Percentiles rank a stretch among this genome's conserved stretches.
phyloP scores from a whole-genome alignment of 2,329 filamentous ascomycete species.

The Aspergillus luchuensis region DNA sequence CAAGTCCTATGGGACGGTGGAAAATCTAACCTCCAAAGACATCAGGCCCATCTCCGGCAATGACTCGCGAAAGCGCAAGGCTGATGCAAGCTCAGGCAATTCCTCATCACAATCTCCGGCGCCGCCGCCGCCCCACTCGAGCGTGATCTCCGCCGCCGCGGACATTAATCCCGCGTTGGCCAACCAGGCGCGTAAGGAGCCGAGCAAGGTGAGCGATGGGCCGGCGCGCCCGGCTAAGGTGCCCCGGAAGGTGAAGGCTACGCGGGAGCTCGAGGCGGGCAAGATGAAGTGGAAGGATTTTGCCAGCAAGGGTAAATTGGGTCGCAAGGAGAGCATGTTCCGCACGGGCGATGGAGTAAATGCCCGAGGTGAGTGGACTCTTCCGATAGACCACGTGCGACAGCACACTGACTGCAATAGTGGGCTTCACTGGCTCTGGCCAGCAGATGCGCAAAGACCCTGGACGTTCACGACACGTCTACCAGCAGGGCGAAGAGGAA shows the following conservation, averaged over 20 bases:
- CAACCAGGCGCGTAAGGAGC: slow-evolving; percentile 64
- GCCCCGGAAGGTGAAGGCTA: slow-evolving; percentile 79
- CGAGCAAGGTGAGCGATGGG: slow-evolving; percentile 63
- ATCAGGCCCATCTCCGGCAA: slow-evolving; percentile 73
- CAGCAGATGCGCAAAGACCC: slow-evolving; percentile 94
- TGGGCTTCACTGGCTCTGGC: slow-evolving; percentile 94
- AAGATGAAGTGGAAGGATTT: slow-evolving; percentile 97
- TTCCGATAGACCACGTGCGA: slow-evolving; percentile 6
- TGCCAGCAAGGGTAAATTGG: slow-evolving; percentile 67
- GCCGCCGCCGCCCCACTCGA: slow-evolving; percentile 47
- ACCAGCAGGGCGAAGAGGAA: slow-evolving; percentile 74
- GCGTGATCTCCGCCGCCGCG: slow-evolving; percentile 67
- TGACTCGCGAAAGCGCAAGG: slow-evolving; percentile 77
- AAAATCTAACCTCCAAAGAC: slow-evolving; percentile 79
- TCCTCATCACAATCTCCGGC: slow-evolving; percentile 46
- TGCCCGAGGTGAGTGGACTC: slow-evolving; percentile 68
- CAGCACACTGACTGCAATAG: slow-evolving; percentile 52
- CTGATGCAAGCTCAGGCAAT: slow-evolving; percentile 69
- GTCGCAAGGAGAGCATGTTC: slow-evolving; percentile 97
- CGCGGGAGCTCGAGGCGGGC: slow-evolving; percentile 83
- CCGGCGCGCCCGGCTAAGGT: slow-evolving; percentile 65
- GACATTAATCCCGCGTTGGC: slow-evolving; percentile 67
- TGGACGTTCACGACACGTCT: slow-evolving; percentile 78
- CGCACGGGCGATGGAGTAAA: slow-evolving; percentile 83
- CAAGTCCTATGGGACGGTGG: slow-evolving; percentile 79